Evolutionary conservation across 2,329 filamentous ascomycete genomes (phyloP), one percentile per base, ranked within the genome.

Genomic region (Boeremia exigua): DNA sequence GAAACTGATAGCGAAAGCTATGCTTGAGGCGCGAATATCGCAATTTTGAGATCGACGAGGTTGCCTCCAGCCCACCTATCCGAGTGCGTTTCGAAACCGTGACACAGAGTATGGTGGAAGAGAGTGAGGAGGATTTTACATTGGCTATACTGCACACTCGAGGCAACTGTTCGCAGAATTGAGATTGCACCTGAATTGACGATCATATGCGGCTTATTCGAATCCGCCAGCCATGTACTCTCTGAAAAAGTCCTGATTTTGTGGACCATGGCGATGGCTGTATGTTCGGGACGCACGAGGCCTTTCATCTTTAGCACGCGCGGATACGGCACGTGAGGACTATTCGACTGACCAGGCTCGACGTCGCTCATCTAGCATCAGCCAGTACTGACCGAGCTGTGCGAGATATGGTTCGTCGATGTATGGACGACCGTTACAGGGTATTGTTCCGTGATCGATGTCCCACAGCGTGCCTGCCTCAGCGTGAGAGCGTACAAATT

Each of bases 401-500:
- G 54, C 54, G 25, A 57, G 25, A 28, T 57, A 57, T 5, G 54
- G 54, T 44, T 57, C 48, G 19, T 57, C 54, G 12, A 57, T 32
- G n/a, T 48, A 52, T 12, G 54, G 54, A 23, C 54, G 19, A 4
- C n/a, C 48, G 12, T 57, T 57, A 10, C 54, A 57, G 23, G 54
- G 44, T 12, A 57, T 53, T 2, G 54, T 57, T 11, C 44, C 54
- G 12, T 48, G n/a, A 30, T 57, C 54, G 15, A 57, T 28, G 14
- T 30, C 15, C 67, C 67, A 69, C 25, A 70, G 42, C 4, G 63
- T 75, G n/a, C 79, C 80, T 34, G 73, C 67, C 54, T 81, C 58
- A 4, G 78, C 76, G 19, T 72, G 74, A 10, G 71, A 68, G 58
- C 68, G 77, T n/a, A 80, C 73, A 73, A 76, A 80, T 3, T 69